Percentiles rank a stretch among this genome's conserved stretches.
Conservation (phyloP, 768 basidiomycete species). For the Rhizopogon rudus region DNA sequence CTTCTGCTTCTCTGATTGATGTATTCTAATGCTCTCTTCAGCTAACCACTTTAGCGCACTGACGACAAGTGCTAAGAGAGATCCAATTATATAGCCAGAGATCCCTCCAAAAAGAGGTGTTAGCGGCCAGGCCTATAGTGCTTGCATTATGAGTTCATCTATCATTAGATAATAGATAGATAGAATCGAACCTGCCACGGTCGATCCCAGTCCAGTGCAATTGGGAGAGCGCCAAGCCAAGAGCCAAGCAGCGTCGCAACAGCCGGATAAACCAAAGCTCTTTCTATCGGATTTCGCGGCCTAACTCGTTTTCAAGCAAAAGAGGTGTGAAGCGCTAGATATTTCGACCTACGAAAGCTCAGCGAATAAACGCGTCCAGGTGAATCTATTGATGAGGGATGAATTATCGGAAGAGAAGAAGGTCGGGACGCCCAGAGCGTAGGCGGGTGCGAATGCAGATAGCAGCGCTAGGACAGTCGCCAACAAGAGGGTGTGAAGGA, state of each 20-base stretch:
- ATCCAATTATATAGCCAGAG: constrained; percentile 59
- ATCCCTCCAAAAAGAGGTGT: constrained; percentile 72
- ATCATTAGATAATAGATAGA: neutral
- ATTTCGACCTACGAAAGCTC: constrained; percentile 65
- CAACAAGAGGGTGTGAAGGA: constrained; percentile 60
- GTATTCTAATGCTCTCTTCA: constrained; percentile 29
- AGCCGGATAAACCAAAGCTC: constrained; percentile 74
- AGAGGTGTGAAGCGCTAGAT: neutral
- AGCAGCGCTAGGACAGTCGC: constrained; percentile 65
- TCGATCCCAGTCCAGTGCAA: constrained; percentile 94
- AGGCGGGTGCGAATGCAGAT: constrained; percentile 61
- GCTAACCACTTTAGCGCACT: constrained; percentile 36
- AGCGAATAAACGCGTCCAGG: constrained; percentile 77
- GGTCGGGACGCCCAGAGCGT: constrained; percentile 61
- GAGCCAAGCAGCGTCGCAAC: constrained; percentile 67
- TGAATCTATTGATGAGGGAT: constrained; percentile 51
- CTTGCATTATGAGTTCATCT: neutral
- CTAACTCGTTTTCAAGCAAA: constrained; percentile 26
- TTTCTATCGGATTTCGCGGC: constrained; percentile 62
- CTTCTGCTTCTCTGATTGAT: constrained; percentile 17
- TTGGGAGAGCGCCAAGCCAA: constrained; percentile 80
- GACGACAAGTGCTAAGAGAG: constrained; percentile 47
- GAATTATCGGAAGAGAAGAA: constrained; percentile 35
- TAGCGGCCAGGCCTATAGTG: constrained; percentile 71
- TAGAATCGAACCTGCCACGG: constrained; percentile 82